Percentiles rank a stretch among this genome's conserved stretches.
These are phyloP conservation scores for Globisporangium iwayamae DNA, from an alignment of 352 stramenopile genomes.

Conservation along the genomic window DNA sequence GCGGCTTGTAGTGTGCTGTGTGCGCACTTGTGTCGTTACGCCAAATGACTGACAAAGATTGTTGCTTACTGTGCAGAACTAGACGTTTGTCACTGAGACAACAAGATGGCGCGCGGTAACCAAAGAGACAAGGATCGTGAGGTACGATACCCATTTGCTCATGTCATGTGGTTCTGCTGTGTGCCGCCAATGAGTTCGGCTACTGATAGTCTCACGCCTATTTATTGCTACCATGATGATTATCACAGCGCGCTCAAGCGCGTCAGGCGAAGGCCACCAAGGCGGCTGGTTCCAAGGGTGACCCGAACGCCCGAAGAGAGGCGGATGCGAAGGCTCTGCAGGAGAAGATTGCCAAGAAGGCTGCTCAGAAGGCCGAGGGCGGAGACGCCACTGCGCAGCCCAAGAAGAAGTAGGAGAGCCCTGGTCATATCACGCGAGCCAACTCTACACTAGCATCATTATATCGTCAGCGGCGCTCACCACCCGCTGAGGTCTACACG, in stretches of 20 bases:
- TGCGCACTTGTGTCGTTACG: neutral
- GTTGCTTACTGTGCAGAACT: neutral
- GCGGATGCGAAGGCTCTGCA: constrained; percentile 75
- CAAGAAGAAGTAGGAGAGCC: constrained; percentile 32
- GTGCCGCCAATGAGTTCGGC: neutral
- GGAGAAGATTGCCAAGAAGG: constrained; percentile 80
- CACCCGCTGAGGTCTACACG: neutral
- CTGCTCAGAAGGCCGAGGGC: constrained; percentile 53
- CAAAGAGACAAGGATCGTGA: constrained; percentile 73
- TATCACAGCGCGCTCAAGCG: constrained; percentile 62
- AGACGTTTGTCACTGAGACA: neutral
- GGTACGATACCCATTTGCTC: constrained; percentile 21
- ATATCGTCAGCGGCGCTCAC: constrained; percentile 1
- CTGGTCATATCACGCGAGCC: neutral
- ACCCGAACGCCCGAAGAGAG: constrained; percentile 59
- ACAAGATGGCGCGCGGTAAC: constrained; percentile 73
- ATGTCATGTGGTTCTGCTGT: neutral
- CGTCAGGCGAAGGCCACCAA: constrained; percentile 52
- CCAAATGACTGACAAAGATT: neutral
- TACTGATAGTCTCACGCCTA: neutral
- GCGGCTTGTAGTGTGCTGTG: neutral
- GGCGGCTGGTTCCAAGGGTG: constrained; percentile 29
- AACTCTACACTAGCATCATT: constrained; percentile 7
- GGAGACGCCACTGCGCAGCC: constrained; percentile 22
- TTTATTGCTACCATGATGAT: neutral